phyloP scores from a whole-genome alignment of 1,284 basidiomycete species.

The Apiotrichum siamense region DNA sequence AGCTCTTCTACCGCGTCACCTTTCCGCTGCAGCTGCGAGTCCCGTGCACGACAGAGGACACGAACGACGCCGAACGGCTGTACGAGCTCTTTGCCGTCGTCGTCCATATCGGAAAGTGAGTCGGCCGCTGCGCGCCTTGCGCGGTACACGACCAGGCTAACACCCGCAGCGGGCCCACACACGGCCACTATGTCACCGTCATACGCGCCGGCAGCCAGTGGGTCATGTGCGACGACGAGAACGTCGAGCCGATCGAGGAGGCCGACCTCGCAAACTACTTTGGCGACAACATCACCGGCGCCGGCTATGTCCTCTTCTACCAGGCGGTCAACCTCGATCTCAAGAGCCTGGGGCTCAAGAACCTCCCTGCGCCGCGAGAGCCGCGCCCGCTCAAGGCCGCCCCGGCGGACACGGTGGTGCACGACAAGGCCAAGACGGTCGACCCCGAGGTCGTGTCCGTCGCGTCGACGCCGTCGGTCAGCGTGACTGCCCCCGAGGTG shows the following conservation, averaged over 20 bases:
- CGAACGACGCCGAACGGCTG: slow-evolving; percentile 72
- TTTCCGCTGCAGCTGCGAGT: slow-evolving; percentile 90
- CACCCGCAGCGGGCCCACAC: slow-evolving; percentile 72
- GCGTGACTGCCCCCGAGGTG: neutral
- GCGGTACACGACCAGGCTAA: slow-evolving; percentile 21
- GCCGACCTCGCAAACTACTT: slow-evolving; percentile 87
- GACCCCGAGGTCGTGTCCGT: neutral
- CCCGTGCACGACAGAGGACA: slow-evolving; percentile 95
- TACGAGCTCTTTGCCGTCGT: slow-evolving; percentile 95
- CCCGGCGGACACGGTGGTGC: neutral
- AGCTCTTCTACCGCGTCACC: slow-evolving; percentile 90
- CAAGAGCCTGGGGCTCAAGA: slow-evolving; percentile 56
- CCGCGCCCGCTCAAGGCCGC: slow-evolving; percentile 4
- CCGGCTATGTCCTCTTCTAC: slow-evolving; percentile 96
- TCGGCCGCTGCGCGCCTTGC: neutral
- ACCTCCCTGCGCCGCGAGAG: slow-evolving; percentile 8
- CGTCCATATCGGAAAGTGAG: slow-evolving; percentile 93
- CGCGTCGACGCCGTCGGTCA: neutral
- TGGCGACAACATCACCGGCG: slow-evolving; percentile 79
- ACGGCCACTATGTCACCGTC: slow-evolving; percentile 95
- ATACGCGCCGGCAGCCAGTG: slow-evolving; percentile 68
- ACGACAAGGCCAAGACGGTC: neutral
- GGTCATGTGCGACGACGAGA: slow-evolving; percentile 94
- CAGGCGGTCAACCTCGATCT: slow-evolving; percentile 82
- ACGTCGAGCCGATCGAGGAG: slow-evolving; percentile 80